Conservation (phyloP, 2,329 filamentous ascomycete genomes). For the Alternaria sp. region DNA sequence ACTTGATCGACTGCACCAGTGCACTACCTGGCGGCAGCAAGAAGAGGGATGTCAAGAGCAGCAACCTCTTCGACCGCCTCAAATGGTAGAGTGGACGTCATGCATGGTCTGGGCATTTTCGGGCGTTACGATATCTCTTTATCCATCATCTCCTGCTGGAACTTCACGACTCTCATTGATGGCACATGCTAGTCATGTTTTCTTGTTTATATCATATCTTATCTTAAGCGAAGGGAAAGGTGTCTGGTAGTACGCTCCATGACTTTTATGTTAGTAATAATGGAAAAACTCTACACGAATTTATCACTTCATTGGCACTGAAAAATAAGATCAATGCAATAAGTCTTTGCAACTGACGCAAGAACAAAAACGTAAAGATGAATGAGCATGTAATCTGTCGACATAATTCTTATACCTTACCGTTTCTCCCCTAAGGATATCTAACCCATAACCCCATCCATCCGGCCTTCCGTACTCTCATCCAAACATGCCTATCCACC, state of each 20-base stretch:
- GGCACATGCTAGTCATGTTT: slow-evolving; percentile 3
- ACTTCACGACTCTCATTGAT: slow-evolving; percentile 1
- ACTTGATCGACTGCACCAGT: slow-evolving; percentile 44
- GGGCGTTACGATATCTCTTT: neutral
- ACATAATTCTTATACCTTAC: slow-evolving; percentile 1
- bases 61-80: slow-evolving; percentile 38
- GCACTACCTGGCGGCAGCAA: slow-evolving; percentile 42
- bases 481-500: neutral
- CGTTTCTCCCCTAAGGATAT: neutral
- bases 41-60: slow-evolving; percentile 44
- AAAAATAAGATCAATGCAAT: neutral
- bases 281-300: neutral
- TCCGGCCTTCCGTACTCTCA: neutral
- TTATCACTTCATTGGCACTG: neutral
- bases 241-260: neutral
- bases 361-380: neutral
- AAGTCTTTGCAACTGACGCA: neutral
- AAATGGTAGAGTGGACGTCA: slow-evolving; percentile 19
- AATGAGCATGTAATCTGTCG: neutral
- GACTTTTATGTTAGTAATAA: neutral
- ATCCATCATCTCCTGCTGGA: neutral
- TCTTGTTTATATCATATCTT: neutral
- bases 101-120: neutral
- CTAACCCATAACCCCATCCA: neutral
- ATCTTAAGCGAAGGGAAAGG: neutral